Conservation (phyloP, 2,329 filamentous ascomycete genomes). For the Botrytis byssoidea region DNA sequence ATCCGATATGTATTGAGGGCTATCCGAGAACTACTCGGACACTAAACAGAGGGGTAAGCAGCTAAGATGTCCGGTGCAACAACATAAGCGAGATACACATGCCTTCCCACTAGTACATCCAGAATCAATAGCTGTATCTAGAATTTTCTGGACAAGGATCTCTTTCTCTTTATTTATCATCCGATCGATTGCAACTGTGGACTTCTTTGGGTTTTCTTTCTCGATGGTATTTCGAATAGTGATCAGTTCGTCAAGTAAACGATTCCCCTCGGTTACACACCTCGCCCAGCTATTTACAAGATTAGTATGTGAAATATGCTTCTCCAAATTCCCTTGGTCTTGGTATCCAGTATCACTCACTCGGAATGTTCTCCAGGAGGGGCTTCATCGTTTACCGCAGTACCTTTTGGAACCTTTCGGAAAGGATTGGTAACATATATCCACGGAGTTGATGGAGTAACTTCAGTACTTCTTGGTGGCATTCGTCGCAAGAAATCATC, state of each 20-base stretch:
- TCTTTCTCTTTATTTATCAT: constrained; percentile 40
- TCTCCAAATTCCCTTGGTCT: not conserved
- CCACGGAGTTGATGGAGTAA: constrained; percentile 54
- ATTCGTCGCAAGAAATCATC: constrained; percentile 66
- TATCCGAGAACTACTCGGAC: constrained; percentile 47
- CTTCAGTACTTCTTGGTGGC: constrained; percentile 61
- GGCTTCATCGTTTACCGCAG: constrained; percentile 29
- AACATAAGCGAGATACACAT: constrained; percentile 37
- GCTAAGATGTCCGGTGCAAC: constrained; percentile 67
- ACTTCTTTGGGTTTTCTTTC: constrained; percentile 41
- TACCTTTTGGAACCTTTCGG: constrained; percentile 31
- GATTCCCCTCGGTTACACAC: constrained; percentile 27
- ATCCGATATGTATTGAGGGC: not conserved
- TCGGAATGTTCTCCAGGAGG: constrained; percentile 31
- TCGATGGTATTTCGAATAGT: constrained; percentile 49
- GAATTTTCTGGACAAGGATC: constrained; percentile 54
- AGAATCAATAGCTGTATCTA: constrained; percentile 57
- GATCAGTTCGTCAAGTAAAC: constrained; percentile 38
- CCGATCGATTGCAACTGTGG: constrained; percentile 28
- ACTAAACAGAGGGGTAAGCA: constrained; percentile 57
- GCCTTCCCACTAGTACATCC: constrained; percentile 67
- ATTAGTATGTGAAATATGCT: not conserved
- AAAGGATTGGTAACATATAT: constrained; percentile 72
- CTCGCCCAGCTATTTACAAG: constrained; percentile 5
- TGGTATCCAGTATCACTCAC: constrained; percentile 1